phyloP scores from a whole-genome alignment of 257 asterid genomes.

The Solanum piurae region DNA sequence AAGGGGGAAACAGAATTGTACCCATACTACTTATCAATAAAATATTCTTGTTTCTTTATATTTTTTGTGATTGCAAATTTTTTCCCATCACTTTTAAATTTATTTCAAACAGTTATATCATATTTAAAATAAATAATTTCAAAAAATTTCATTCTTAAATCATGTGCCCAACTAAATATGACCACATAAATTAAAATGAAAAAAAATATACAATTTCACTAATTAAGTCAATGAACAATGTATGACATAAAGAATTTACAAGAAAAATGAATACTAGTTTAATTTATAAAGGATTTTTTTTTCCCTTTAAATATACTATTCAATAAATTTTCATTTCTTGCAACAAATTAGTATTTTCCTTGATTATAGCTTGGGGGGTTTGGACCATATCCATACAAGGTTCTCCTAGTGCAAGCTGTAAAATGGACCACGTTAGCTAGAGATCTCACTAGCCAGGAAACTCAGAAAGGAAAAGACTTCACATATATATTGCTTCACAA shows the following conservation, averaged over 20 bases:
- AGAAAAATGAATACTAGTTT: not conserved
- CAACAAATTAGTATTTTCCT: not conserved
- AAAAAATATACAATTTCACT: not conserved
- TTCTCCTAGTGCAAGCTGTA: not conserved
- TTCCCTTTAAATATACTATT: not conserved
- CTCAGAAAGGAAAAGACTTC: not conserved
- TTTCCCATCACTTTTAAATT: not conserved
- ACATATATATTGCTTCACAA: not conserved
- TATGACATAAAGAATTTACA: not conserved
- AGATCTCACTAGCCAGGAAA: not conserved
- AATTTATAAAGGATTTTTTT: not conserved
- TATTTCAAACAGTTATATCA: not conserved
- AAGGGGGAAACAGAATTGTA: not conserved
- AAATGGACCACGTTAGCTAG: not conserved
- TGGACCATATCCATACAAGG: slow-evolving; percentile 1
- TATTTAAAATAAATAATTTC: not conserved
- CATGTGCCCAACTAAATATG: not conserved
- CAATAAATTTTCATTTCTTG: not conserved
- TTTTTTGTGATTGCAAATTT: too few relatives aligned
- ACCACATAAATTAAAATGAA: not conserved
- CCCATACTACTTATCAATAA: not conserved
- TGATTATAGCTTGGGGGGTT: not conserved
- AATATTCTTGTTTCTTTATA: not conserved
- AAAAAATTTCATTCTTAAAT: not conserved
- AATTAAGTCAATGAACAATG: not conserved